Evolutionary conservation across 73 alveolate genomes (phyloP).

Genomic region (Loxodes magnus): DNA sequence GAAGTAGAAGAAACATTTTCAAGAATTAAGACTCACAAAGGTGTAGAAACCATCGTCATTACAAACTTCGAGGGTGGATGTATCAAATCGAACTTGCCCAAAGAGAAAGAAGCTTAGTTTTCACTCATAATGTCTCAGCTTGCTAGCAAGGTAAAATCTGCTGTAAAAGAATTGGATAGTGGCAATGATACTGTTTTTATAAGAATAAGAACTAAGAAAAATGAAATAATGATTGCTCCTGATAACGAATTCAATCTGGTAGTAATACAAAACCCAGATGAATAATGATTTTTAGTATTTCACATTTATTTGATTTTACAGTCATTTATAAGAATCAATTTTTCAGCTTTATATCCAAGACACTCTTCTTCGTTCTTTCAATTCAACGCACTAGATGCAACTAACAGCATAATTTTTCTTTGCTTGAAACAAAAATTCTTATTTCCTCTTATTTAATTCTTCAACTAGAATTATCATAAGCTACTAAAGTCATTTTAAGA

Average conservation of each 20-base stretch:
- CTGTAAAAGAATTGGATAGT: slow-evolving; percentile 70
- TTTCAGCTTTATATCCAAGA: too few relatives aligned
- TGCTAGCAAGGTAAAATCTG: slow-evolving; percentile 71
- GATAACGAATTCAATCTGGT: slow-evolving; percentile 83
- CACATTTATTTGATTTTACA: too few relatives aligned
- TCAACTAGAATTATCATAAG: too few relatives aligned
- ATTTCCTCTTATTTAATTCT: too few relatives aligned
- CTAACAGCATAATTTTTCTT: too few relatives aligned
- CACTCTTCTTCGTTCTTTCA: too few relatives aligned
- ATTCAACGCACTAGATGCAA: too few relatives aligned
- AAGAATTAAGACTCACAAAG: slow-evolving; percentile 13
- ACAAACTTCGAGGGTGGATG: slow-evolving; percentile 1
- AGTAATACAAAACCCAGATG: slow-evolving; percentile 74
- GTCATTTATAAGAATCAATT: too few relatives aligned
- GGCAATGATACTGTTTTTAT: slow-evolving; percentile 89
- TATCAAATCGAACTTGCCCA: slow-evolving; percentile 2
- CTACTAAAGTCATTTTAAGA: too few relatives aligned
- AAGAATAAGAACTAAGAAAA: slow-evolving; percentile 84
- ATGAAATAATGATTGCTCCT: slow-evolving; percentile 96
- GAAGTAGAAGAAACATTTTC: slow-evolving; percentile 23
- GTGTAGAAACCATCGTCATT: slow-evolving; percentile 6
- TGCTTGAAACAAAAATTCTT: too few relatives aligned
- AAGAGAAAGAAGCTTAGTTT: neutral
- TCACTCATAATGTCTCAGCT: slow-evolving; percentile 30
- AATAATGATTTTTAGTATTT: slow-evolving; percentile 17